Conservation (phyloP, 2,329 filamentous ascomycete genomes). For the Pseudogymnoascus sp. region DNA sequence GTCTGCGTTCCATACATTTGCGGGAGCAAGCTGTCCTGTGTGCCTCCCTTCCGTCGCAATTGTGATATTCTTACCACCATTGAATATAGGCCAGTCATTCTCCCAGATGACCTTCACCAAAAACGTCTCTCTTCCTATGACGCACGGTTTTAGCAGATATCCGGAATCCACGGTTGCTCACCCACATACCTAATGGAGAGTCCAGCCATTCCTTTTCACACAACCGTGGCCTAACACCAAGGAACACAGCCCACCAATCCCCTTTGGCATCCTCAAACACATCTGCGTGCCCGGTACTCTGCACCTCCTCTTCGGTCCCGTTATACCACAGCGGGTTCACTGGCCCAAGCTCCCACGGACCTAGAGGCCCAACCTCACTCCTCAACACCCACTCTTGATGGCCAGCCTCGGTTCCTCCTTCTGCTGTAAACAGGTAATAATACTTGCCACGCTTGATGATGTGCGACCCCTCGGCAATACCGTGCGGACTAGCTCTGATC, state of each 20-base stretch:
- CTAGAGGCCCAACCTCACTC: slow-evolving; percentile 37
- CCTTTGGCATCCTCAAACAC: slow-evolving; percentile 40
- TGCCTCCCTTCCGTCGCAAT: slow-evolving; percentile 28
- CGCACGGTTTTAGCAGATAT: neutral
- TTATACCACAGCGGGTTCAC: slow-evolving; percentile 40
- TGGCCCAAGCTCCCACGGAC: slow-evolving; percentile 43
- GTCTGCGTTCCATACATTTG: slow-evolving; percentile 32
- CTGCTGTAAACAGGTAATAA: slow-evolving; percentile 35
- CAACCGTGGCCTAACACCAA: slow-evolving; percentile 37
- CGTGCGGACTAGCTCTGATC: slow-evolving; percentile 34
- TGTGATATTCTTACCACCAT: slow-evolving; percentile 17
- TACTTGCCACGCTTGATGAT: slow-evolving; percentile 31
- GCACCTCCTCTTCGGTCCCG: slow-evolving; percentile 33
- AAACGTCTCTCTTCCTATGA: slow-evolving; percentile 18
- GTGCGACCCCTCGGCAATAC: slow-evolving; percentile 39
- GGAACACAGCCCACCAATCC: slow-evolving; percentile 42
- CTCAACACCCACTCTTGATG: slow-evolving; percentile 48
- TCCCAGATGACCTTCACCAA: slow-evolving; percentile 18
- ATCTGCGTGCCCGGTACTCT: slow-evolving; percentile 34
- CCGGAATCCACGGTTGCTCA: neutral
- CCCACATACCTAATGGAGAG: slow-evolving; percentile 36
- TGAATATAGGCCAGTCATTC: slow-evolving; percentile 21
- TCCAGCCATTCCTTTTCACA: slow-evolving; percentile 28
- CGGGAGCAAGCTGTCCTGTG: slow-evolving; percentile 17
- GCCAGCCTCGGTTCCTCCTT: slow-evolving; percentile 32